Conservation (phyloP, 257 asterid genomes). For the Datura wrightii region DNA sequence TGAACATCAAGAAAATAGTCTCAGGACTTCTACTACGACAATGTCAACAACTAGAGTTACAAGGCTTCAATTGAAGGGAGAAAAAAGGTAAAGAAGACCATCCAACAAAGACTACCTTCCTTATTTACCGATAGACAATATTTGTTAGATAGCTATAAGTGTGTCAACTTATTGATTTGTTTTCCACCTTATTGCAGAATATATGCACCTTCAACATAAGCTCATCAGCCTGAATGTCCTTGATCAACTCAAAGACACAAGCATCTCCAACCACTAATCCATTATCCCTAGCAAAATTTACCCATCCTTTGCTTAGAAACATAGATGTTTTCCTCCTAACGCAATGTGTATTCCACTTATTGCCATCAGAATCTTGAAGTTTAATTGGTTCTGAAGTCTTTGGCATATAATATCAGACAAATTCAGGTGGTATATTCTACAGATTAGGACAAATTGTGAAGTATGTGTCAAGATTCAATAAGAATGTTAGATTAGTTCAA, state of each 20-base stretch:
- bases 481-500: not conserved
- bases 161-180: not conserved
- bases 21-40: not conserved
- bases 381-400: not conserved
- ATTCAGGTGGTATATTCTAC: conserved; percentile 28
- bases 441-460: not conserved
- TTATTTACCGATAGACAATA: not conserved
- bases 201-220: conserved; percentile 24
- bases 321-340: not conserved
- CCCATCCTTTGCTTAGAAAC: conserved; percentile 21
- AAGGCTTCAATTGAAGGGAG: not conserved
- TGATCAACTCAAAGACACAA: conserved; percentile 32
- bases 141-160: not conserved
- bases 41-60: not conserved
- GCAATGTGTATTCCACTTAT: conserved; percentile 14
- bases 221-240: not conserved
- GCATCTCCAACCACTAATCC: conserved; percentile 26
- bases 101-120: not conserved
- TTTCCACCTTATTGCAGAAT: not conserved
- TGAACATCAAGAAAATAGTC: conserved; percentile 11
- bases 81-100: not conserved
- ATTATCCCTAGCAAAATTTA: not conserved
- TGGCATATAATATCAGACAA: not conserved
- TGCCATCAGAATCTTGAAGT: conserved; percentile 31
- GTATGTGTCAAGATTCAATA: not conserved